These are phyloP conservation scores for Vitis amurensis DNA, from an alignment of 164 flowering plant genomes.

Conservation along the genomic window DNA sequence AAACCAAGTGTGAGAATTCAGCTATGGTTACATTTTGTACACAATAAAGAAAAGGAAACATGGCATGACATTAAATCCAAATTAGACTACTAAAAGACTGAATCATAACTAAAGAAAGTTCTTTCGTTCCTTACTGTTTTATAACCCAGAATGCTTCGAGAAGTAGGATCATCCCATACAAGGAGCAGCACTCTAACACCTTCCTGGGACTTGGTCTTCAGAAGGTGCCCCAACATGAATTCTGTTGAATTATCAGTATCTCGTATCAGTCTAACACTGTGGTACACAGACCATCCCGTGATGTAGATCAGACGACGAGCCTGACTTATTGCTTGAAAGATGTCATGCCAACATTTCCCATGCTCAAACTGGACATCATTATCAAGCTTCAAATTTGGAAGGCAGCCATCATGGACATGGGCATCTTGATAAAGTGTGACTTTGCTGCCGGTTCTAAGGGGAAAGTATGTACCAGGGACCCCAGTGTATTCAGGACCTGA, in stretches of 20 bases:
- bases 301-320: slow-evolving; percentile 47
- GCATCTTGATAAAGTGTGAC: slow-evolving; percentile 55
- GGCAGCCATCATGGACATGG: slow-evolving; percentile 33
- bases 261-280: slow-evolving; percentile 35
- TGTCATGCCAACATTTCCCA: slow-evolving; percentile 39
- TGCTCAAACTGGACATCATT: slow-evolving; percentile 25
- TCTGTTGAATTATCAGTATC: slow-evolving; percentile 11
- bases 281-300: slow-evolving; percentile 52
- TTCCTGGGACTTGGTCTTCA: slow-evolving; percentile 47
- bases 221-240: slow-evolving; percentile 40
- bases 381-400: slow-evolving; percentile 33
- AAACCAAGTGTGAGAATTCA: not conserved
- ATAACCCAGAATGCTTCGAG: slow-evolving; percentile 35
- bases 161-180: slow-evolving; percentile 63
- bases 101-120: not conserved
- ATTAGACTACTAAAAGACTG: not conserved
- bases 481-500: slow-evolving; percentile 31
- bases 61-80: not conserved
- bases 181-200: slow-evolving; percentile 56
- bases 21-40: not conserved
- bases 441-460: slow-evolving; percentile 40
- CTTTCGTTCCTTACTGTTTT: slow-evolving; percentile 31
- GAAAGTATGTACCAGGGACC: slow-evolving; percentile 46
- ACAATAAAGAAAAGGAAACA: not conserved
- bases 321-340: slow-evolving; percentile 35